Evolutionary conservation across 345 rosid species (phyloP).

Genomic region (Acer saccharum): DNA sequence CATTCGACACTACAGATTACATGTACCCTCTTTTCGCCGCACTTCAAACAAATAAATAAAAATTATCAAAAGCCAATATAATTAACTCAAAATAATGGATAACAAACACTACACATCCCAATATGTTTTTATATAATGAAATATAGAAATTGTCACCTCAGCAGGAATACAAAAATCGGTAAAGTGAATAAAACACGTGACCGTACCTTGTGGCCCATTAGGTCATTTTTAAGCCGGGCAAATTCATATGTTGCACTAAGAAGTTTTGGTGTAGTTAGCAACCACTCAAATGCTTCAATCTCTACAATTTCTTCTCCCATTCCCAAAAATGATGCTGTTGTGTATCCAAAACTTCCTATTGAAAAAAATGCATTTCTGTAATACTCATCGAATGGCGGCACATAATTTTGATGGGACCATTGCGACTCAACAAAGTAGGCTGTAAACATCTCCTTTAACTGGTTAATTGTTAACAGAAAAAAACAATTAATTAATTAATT

Average conservation of each 20-base stretch:
- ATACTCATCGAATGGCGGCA: conserved; percentile 12
- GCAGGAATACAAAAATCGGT: too few relatives aligned
- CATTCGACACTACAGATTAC: conserved; percentile 11
- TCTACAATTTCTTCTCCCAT: conserved; percentile 3
- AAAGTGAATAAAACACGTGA: too few relatives aligned
- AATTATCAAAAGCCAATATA: too few relatives aligned
- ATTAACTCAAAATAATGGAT: too few relatives aligned
- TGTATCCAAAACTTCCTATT: neutral
- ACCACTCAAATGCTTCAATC: neutral
- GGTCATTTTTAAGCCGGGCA: conserved; percentile 3
- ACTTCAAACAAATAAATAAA: neutral
- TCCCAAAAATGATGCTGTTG: neutral
- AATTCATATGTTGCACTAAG: neutral
- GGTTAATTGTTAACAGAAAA: too few relatives aligned
- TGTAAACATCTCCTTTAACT: neutral
- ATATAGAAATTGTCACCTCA: too few relatives aligned
- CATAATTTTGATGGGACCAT: neutral
- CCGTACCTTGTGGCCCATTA: conserved; percentile 12
- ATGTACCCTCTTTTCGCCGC: conserved; percentile 16
- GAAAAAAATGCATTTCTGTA: neutral
- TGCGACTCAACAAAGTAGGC: neutral
- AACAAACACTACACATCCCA: too few relatives aligned
- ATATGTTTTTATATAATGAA: too few relatives aligned
- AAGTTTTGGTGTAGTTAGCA: neutral
- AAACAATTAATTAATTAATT: too few relatives aligned